Conservation (phyloP, 73 alveolate species). For the Paraurostyla sp. region DNA sequence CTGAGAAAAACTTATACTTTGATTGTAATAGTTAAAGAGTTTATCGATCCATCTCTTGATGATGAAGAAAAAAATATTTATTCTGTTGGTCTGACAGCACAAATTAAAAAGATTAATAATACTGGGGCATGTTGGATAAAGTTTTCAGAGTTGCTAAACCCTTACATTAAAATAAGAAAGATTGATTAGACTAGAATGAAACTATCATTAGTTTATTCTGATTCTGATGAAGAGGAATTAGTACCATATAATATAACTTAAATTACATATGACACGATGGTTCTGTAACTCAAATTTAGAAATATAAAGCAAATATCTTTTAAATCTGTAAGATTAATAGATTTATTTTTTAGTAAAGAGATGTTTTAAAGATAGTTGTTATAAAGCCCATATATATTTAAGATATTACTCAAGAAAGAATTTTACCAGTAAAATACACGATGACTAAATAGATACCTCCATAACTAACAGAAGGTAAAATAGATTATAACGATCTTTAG, state of each 20-base stretch:
- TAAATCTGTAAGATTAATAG: neutral
- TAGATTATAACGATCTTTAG: neutral
- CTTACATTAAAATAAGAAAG: neutral
- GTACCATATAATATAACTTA: neutral
- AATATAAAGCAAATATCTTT: neutral
- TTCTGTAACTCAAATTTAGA: neutral
- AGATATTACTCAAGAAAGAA: neutral
- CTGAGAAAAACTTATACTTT: no score
- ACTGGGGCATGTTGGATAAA: neutral
- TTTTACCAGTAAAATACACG: conserved; percentile 4
- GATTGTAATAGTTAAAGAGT: neutral
- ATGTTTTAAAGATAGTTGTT: neutral
- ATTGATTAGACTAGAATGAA: neutral
- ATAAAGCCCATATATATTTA: neutral
- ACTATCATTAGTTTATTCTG: neutral
- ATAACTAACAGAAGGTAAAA: neutral
- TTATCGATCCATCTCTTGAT: neutral
- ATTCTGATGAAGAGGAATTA: no score
- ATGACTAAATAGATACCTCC: neutral
- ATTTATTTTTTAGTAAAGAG: no score
- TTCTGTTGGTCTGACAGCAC: neutral
- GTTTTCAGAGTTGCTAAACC: neutral
- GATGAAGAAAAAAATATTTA: neutral
- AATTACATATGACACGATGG: neutral
- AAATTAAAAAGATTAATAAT: neutral